Evolutionary conservation across 106 monocot genomes (phyloP), one percentile per base, ranked within the genome.

Genomic region (Phalaenopsis equestris): DNA sequence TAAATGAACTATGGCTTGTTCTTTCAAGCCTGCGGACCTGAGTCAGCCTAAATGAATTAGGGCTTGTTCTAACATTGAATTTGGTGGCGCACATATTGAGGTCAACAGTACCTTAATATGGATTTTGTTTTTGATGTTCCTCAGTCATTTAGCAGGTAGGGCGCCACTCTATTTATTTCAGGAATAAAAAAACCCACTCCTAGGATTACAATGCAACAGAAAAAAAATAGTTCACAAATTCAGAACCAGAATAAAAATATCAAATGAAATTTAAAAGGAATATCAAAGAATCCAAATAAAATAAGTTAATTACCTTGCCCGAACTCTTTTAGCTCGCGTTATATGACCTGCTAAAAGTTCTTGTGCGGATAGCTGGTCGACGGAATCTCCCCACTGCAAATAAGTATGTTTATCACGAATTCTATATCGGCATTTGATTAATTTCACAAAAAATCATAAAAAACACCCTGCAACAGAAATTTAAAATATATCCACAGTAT

Each of bases 281-380:
- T 21, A 61, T 6, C 18, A 61, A 61, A n/a, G n/a, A 61, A 61
- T 10, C 61, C 19, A 61, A 61, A 61, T 21, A 21, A 61, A 61
- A 61, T 21, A 61, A 61, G 6, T 39, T 70, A 14, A 70, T 83
- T 88, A 85, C 88, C 80, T 46, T 61, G 85, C 85, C n/a, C 88
- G 85, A 75, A 88, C 79, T 49, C 80, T 88, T 81, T 85, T 88
- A 19, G 88, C 85, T 78, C 78, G 85, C 79, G 80, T 88, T 76
- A 88, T 74, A 67, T 88, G 88, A 24, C 78, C 56, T 55, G 72
- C 57, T 43, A 88, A 76, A 39, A 88, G 47, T 65, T 88, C 88
- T 8, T 55, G 73, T 55, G 85, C n/a, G 45, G 88, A 83, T 75
- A 83, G 67, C 1, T 85, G 56, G 43, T 83, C 81, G 48, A 56